phyloP scores from a whole-genome alignment of 1,284 basidiomycete species.

The Ceratobasidium papillatum region DNA sequence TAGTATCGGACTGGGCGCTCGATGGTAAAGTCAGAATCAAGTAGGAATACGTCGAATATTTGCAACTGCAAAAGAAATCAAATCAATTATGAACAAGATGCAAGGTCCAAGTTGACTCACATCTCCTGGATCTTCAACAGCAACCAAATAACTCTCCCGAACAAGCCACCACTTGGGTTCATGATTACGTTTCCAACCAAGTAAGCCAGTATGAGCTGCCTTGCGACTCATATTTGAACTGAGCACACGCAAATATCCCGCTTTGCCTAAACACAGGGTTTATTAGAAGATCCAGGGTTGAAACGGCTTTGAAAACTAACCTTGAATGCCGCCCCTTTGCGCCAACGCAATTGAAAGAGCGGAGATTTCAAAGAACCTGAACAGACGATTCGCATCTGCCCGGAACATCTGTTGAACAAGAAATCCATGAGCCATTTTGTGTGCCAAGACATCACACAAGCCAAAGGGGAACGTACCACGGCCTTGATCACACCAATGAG shows the following conservation, averaged over 20 bases:
- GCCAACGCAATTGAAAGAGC: constrained; percentile 87
- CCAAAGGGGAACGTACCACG: constrained; percentile 66
- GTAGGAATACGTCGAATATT: constrained; percentile 93
- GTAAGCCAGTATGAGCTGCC: constrained; percentile 56
- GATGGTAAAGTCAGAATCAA: constrained; percentile 91
- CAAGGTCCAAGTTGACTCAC: constrained; percentile 54
- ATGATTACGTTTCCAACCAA: constrained; percentile 69
- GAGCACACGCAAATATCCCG: constrained; percentile 75
- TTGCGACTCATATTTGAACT: constrained; percentile 54
- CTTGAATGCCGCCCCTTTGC: constrained; percentile 76
- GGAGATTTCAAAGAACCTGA: constrained; percentile 95
- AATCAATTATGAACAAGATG: constrained; percentile 3
- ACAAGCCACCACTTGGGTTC: constrained; percentile 92
- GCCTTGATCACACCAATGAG: constrained; percentile 87
- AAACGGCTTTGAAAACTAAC: not conserved
- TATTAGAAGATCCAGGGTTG: not conserved
- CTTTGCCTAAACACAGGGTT: constrained; percentile 68
- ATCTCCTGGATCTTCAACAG: constrained; percentile 87
- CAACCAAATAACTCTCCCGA: constrained; percentile 91
- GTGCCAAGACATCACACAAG: constrained; percentile 10
- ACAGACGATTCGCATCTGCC: constrained; percentile 89
- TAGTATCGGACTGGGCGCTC: constrained; percentile 80
- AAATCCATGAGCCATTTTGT: constrained; percentile 30
- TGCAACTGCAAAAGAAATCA: constrained; percentile 59
- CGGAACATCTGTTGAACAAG: constrained; percentile 85